Percentiles rank a stretch among this genome's conserved stretches.
phyloP scores from a whole-genome alignment of 257 asterid genomes.

The Nicotiana tabacum region DNA sequence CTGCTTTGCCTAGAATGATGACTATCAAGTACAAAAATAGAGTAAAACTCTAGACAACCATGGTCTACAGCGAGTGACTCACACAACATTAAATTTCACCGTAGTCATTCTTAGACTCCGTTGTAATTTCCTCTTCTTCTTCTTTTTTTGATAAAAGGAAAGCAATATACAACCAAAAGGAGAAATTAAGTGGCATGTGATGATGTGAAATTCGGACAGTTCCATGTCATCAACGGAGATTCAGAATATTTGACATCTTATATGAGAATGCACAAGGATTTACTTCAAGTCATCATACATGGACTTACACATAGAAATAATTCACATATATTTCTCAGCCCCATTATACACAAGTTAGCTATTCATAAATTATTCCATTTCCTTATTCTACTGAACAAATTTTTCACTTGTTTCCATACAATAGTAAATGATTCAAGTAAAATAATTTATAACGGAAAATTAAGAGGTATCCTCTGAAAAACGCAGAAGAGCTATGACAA shows the following conservation, averaged over 20 bases:
- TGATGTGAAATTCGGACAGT: not conserved
- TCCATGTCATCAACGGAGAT: not conserved
- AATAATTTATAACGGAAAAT: not conserved
- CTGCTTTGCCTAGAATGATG: not conserved
- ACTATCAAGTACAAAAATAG: not conserved
- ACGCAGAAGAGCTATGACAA: not conserved
- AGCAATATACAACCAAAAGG: not conserved
- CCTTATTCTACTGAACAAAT: not conserved
- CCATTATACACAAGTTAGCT: not conserved
- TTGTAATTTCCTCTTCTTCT: not conserved
- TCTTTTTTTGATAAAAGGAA: not conserved
- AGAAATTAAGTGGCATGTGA: not conserved
- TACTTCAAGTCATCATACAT: not conserved
- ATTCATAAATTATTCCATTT: not conserved
- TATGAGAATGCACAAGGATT: not conserved
- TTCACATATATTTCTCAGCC: not conserved
- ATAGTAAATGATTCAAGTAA: not conserved
- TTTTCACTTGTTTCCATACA: not conserved
- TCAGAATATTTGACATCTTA: not conserved
- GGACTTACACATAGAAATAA: not conserved
- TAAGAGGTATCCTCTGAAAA: not conserved
- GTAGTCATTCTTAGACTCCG: not conserved
- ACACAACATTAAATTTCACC: not conserved
- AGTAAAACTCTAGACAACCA: not conserved
- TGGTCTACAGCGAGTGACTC: not conserved